Base-by-base conservation (phyloP, 2,329 filamentous ascomycete species). In the Acephala macrosclerotiorum region DNA sequence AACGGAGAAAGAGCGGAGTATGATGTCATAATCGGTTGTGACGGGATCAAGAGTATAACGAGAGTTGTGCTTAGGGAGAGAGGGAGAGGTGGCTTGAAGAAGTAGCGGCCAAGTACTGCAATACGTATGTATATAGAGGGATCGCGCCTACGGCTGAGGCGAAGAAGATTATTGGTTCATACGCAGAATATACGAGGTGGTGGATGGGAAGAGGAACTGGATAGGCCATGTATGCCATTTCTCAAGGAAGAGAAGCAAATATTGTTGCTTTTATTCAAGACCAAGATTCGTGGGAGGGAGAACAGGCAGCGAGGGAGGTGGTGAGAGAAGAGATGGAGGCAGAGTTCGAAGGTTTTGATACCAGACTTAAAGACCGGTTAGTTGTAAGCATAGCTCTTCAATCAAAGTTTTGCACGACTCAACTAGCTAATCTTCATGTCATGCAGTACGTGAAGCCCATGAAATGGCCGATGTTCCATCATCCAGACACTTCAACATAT, bases 141-240 rank as follows among this genome's bases (percentile, higher is more conserved):
- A 76, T 91, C 2, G 79, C 89, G 1, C 84, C 87, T 0, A 89
- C 90, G 82, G 77, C 79, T 0, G 72, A 81, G 9, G 86, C 85
- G 0, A 73, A 78, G 1, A 73, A 77, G 14, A 78, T 80, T 2
- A 70, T 89, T 6, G 83, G 84, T 1, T n/a, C 3, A 3, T 63
- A 68, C 59, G 65, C 63, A 2, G 76, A 85, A 58, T 77, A 82
- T 53, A 81, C 84, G 0, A 70, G 74, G 33, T 76, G 80, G 18
- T 82, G 83, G 71, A 80, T 85, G 56, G 64, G 60, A 25, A 40
- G 60, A 29, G 87, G 86, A 0, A 83, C 82, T 0, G 75, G 79
- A 49, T 72, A 84, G n/a, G 80, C 89, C 22, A 87, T 83, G 2
- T 90, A 89, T 72, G 85, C 87, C 0, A 85, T 90, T 7, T 83